Evolutionary conservation across 2,329 filamentous ascomycete species (phyloP).

Genomic region (Tympanopsis confertula): DNA sequence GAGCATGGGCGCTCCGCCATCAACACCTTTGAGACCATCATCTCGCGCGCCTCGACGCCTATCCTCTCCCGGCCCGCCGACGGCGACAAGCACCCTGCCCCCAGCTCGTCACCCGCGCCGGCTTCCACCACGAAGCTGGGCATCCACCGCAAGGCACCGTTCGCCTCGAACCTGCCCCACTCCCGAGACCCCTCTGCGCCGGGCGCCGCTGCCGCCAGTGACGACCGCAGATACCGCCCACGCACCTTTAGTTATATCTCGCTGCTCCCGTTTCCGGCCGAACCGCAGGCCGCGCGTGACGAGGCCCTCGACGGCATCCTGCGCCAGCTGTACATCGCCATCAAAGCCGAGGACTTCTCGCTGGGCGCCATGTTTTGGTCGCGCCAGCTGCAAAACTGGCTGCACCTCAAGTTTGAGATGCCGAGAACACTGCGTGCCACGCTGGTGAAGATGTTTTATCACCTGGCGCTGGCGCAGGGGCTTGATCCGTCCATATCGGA

Average conservation of each 20-base stretch:
- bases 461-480: constrained; percentile 80
- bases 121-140: too few relatives aligned
- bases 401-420: constrained; percentile 94
- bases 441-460: constrained; percentile 85
- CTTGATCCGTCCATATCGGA: constrained; percentile 73
- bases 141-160: too few relatives aligned
- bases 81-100: constrained; percentile 33
- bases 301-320: constrained; percentile 75
- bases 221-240: constrained; percentile 58
- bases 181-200: too few relatives aligned
- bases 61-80: constrained; percentile 11
- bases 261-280: constrained; percentile 78
- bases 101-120: too few relatives aligned
- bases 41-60: background rate
- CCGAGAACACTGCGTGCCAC: constrained; percentile 71
- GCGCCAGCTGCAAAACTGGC: constrained; percentile 86
- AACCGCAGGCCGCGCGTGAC: constrained; percentile 68
- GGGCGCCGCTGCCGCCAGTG: too few relatives aligned
- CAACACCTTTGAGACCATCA: background rate
- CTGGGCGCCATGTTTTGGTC: constrained; percentile 95
- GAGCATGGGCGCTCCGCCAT: too few relatives aligned
- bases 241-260: constrained; percentile 88
- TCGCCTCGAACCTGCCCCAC: too few relatives aligned
- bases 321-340: constrained; percentile 82
- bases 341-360: constrained; percentile 86